Base-by-base conservation (phyloP, 768 basidiomycete species). In the Pleurotus pulmonarius region DNA sequence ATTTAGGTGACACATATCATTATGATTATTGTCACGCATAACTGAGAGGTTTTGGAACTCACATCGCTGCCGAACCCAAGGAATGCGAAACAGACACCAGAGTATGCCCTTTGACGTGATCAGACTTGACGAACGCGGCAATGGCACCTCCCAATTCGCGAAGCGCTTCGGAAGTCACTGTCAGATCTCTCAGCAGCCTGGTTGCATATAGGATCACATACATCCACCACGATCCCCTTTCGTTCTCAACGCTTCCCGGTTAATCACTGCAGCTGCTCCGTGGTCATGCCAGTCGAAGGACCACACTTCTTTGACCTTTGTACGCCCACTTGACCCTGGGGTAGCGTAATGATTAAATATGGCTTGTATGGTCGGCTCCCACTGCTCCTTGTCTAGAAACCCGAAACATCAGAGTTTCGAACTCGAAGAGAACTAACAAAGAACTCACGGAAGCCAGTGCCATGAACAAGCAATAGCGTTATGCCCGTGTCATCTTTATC, bases 281-380 rank as follows among this genome's bases (percentile, higher is more conserved):
- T 79, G 77, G 29, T 70, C 80, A 54, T 75, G 78, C 73, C 76
- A 77, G 61, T 82, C 81, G 54, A 81, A 74, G 0, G 75, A 67
- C 77, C 78, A 81, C 1, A 74, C 76, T 58, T 82, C 79, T 2
- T 72, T 70, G 25, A 82, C 65, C 15, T 39, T 13, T 22, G 18
- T n/a, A 29, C 6, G 11, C 25, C 9, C 16, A 39, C 22, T 37
- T 34, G 29, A 34, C 9, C 29, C 29, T 24, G 12, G 29, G n/a
- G 11, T 12, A 16, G 43, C 43, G 43, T 44, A 44, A 22, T 44
- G 43, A 26, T 25, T 8, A 61, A 79, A 77, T 12, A 82, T 64
- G 0, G 60, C 59, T 25, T 72, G 60, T 13, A 83, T 72, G 4
- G 71, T 70, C 1, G 79, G 75, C 56, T 82, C 81, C 80, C 81